Evolutionary conservation across 148 eudicot species (phyloP), one percentile per base, ranked within the genome.

Genomic region (Fallopia convolvulus): DNA sequence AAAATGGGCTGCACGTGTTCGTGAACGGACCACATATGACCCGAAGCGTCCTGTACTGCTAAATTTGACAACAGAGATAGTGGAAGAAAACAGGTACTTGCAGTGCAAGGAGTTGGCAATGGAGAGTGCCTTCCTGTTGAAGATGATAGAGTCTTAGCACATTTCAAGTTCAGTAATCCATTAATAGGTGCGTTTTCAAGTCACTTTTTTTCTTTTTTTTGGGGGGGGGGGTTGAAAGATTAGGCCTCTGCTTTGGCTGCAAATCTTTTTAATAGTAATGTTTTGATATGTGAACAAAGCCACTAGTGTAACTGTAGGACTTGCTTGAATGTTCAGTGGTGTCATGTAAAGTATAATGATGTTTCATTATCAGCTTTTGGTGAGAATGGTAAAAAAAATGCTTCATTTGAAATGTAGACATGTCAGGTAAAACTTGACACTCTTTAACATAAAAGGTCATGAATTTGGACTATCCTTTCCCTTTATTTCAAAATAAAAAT

Each of bases 61-160:
- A 17, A 92, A 89, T 80, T 77, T 92, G 77, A 83, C 89, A 2
- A 86, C 90, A 20, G 97, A 92, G 66, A 83, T 90, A 63, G 96
- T 92, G 39, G 97, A 94, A 84, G 94, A 94, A 47, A 94, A 94
- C 79, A 84, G 90, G 79, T 94, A 94, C 55, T 82, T 92, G 90
- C 92, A 86, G 80, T 85, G 88, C 84, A 94, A 94, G 79, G 97
- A 92, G 85, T 85, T 92, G 52, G 97, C 99, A 73, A 36, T 92
- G 77, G 97, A 94, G 83, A 82, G 86, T 49, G 97, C 97, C 42
- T 94, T 92, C 79, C 97, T 91, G 44, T 60, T 94, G 70, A 94
- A 89, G 87, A 82, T 85, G 85, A 76, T 92, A 83, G 89, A 88
- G 76, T 85, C 86, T 21, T 87, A 88, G 82, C 42, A 2, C 36